Base-by-base conservation (phyloP, 2,329 filamentous ascomycete genomes). In the Cladosporium sp. region DNA sequence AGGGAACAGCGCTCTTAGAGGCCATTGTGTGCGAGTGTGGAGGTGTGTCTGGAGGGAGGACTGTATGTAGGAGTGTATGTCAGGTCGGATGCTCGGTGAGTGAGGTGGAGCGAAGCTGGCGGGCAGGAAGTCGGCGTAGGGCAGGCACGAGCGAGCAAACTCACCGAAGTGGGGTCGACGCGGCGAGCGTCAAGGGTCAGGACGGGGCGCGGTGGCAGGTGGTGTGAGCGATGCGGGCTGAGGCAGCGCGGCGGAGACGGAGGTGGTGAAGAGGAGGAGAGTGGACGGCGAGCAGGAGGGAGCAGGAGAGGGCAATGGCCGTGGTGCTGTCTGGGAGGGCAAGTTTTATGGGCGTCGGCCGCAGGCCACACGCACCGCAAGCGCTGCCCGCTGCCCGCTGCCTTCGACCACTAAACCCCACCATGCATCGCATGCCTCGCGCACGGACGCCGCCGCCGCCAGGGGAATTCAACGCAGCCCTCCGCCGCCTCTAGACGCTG, bases 1-100 rank as follows among this genome's bases (percentile, higher is more conserved):
- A 79, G 59, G 91, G 89, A 64, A 96, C 77, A 59, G 88, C 87
- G 74, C 82, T 84, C 77, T 82, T 89, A 64, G 63, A 75, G 60
- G 65, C 63, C 64, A 67, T 68, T 19, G 58, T 62, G 53, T 49
- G 49, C 35, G 53, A 32, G 37, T 58, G 46, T 58, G 43, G 9
- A 16, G 33, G 40, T 42, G 46, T 33, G 22, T 22, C 14, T 22
- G 28, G 8, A 32, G 48, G 6, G 38, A 19, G 38, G n/a, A 32
- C 38, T 16, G 32, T 14, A 28, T 28, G 22, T 7, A 38, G 16
- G 38, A 49, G 37, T 9, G 37, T 4, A 22, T 42, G 46, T 49
- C 18, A 49, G 46, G 37, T 13, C 18, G 48, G 46, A 33, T 40
- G 19, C 38, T 45, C 42, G 41, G 43, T 41, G 11, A 14, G 37